Evolutionary conservation across 1,284 basidiomycete genomes (phyloP).

Genomic region (Mycena citricolor): DNA sequence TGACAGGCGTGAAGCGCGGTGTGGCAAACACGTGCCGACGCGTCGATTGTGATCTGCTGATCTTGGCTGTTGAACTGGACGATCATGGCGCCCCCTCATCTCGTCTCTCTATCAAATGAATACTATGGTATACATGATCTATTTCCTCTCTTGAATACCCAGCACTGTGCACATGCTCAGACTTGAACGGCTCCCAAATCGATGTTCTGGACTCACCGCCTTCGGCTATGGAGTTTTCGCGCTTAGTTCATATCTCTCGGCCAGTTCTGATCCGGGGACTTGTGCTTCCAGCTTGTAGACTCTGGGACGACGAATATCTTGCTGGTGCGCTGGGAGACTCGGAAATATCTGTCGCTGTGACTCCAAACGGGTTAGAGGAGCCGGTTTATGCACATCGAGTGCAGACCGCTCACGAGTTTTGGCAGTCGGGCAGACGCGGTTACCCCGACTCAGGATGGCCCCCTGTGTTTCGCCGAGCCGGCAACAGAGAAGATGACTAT

Average conservation of each 20-base stretch:
- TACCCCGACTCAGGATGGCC: conserved; percentile 51
- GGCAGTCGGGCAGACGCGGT: conserved; percentile 79
- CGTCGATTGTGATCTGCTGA: no score
- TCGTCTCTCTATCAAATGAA: conserved; percentile 35
- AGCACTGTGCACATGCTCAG: conserved; percentile 46
- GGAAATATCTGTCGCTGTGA: conserved; percentile 73
- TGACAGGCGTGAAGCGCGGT: no score
- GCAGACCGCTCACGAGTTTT: conserved; percentile 6
- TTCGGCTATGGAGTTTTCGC: conserved; percentile 70
- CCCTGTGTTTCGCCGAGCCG: conserved; percentile 79
- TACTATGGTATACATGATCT: conserved; percentile 48
- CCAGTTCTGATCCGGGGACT: conserved; percentile 77
- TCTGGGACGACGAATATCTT: conserved; percentile 71
- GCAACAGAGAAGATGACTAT: conserved; percentile 67
- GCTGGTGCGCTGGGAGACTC: conserved; percentile 50
- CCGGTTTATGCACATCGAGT: conserved; percentile 3
- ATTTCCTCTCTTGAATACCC: not conserved
- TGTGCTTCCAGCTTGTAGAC: conserved; percentile 35
- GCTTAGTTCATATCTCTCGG: conserved; percentile 70
- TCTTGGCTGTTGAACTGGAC: no score
- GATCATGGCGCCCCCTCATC: no score
- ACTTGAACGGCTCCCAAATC: conserved; percentile 62
- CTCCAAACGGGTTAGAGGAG: conserved; percentile 73
- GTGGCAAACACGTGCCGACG: no score
- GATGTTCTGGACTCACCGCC: conserved; percentile 60